Evolutionary conservation across 148 eudicot species (phyloP).

Genomic region (Camellia japonica): DNA sequence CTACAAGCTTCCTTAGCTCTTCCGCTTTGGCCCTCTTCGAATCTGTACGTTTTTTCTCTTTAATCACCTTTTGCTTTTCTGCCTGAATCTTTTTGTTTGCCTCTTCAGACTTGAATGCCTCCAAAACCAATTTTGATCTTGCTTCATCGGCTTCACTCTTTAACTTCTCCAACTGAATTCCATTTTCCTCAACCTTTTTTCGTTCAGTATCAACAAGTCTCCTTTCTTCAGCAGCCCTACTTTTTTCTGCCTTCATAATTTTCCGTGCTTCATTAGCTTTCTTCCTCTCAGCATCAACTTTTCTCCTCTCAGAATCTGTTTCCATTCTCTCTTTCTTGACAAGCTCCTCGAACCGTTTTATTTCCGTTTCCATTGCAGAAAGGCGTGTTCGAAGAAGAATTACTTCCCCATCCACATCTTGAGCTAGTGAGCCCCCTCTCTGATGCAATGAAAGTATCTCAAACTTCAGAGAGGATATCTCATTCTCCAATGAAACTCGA

Average conservation of each 20-base stretch:
- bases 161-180: constrained; percentile 40
- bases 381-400: constrained; percentile 30
- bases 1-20: constrained; percentile 44
- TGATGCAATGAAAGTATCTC: constrained; percentile 26
- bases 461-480: constrained; percentile 40
- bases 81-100: constrained; percentile 37
- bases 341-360: constrained; percentile 39
- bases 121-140: constrained; percentile 31
- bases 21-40: constrained; percentile 31
- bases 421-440: constrained; percentile 18
- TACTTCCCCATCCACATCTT: constrained; percentile 32
- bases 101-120: constrained; percentile 43
- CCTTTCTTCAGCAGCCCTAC: constrained; percentile 46
- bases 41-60: constrained; percentile 26
- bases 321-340: constrained; percentile 36
- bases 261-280: constrained; percentile 40
- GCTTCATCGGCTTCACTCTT: constrained; percentile 40
- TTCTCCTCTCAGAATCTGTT: constrained; percentile 39
- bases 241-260: constrained; percentile 43
- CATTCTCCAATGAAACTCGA: constrained; percentile 47
- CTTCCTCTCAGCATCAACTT: constrained; percentile 51
- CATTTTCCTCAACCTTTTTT: constrained; percentile 40
- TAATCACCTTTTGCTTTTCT: constrained; percentile 33
- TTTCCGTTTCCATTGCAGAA: constrained; percentile 44
- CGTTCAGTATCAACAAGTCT: constrained; percentile 40